Base-by-base conservation (phyloP, 2,329 filamentous ascomycete genomes). In the Triangularia setosa region DNA sequence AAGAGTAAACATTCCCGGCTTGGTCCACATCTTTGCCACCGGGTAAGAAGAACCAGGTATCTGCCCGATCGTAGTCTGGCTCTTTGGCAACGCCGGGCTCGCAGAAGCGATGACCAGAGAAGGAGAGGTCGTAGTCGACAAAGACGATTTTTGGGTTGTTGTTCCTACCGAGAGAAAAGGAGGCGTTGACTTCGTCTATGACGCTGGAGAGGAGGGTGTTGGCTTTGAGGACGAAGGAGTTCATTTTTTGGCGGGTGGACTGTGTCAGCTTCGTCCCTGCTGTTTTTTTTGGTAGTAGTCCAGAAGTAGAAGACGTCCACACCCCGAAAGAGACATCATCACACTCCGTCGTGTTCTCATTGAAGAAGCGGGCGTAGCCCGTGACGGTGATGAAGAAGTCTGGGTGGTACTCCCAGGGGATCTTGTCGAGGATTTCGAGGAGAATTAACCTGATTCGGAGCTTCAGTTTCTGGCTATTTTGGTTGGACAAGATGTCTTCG, bases 31-130 rank as follows among this genome's bases (percentile, higher is more conserved):
- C 80, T 3, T 68, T 65, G 2, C 79, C 80, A 4, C 79, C 80
- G 2, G 81, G 79, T 25, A 80, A 75, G 66, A 82, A 83, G 66
- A 83, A 82, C 79, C 79, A 83, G 0, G 79, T 82, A 23, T 79
- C 78, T 21, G 73, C 73, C 28, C 78, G 74, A 4, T 69, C 67
- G 62, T 81, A 81, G 58, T 79, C 80, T 5, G 80, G 80, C 69
- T 83, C 80, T 12, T 68, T 71, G 3, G 74, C 72, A 4, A 67
- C 69, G 3, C 64, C 61, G 5, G 52, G 52, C 68, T 75, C 73
- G 60, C 72, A 74, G 62, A 76, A 82, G 5, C 80, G 78, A 67
- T 82, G 80, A 4, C 79, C 79, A 1, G 79, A 77, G 64, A 81
- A 82, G 4, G 66, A 71, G 6, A 67, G 69, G 59, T 83, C 80